Evolutionary conservation across 805 yeast species (phyloP).

Genomic region (Saccharomycopsis fodiens): DNA sequence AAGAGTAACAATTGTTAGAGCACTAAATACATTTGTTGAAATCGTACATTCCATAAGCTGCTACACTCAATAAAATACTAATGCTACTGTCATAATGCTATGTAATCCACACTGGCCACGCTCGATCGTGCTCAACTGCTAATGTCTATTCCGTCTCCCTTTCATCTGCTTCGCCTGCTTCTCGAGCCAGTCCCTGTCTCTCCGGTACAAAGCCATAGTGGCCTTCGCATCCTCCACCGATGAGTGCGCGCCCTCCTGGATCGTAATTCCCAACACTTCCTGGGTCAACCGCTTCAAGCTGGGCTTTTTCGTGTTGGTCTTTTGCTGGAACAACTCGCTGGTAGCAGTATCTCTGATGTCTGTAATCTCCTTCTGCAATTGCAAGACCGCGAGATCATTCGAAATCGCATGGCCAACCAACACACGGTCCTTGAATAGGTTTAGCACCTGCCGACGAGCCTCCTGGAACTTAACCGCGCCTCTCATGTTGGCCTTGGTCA

Average conservation of each 20-base stretch:
- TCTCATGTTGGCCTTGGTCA: conserved; percentile 60
- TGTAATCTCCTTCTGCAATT: conserved; percentile 57
- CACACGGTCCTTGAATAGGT: conserved; percentile 45
- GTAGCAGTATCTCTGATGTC: conserved; percentile 69
- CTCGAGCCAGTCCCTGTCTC: conserved; percentile 57
- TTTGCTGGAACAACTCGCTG: conserved; percentile 48
- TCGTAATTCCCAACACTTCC: conserved; percentile 48
- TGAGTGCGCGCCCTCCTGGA: conserved; percentile 73
- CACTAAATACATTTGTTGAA: too few relatives aligned
- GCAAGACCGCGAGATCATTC: conserved; percentile 66
- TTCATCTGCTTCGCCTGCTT: conserved; percentile 16
- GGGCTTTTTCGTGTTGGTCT: conserved; percentile 65
- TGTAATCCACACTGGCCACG: too few relatives aligned
- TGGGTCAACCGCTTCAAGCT: conserved; percentile 57
- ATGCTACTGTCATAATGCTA: neutral
- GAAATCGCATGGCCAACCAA: conserved; percentile 82
- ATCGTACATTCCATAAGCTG: too few relatives aligned
- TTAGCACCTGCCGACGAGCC: conserved; percentile 52
- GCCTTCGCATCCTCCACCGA: conserved; percentile 89
- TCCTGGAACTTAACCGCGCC: conserved; percentile 58
- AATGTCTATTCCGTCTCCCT: too few relatives aligned
- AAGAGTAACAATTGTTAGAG: too few relatives aligned
- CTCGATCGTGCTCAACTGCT: too few relatives aligned
- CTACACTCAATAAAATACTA: too few relatives aligned
- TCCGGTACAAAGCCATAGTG: conserved; percentile 72